These are phyloP conservation scores for Neurospora sp. DNA, from an alignment of 2,329 filamentous ascomycete species.

Conservation along the genomic window DNA sequence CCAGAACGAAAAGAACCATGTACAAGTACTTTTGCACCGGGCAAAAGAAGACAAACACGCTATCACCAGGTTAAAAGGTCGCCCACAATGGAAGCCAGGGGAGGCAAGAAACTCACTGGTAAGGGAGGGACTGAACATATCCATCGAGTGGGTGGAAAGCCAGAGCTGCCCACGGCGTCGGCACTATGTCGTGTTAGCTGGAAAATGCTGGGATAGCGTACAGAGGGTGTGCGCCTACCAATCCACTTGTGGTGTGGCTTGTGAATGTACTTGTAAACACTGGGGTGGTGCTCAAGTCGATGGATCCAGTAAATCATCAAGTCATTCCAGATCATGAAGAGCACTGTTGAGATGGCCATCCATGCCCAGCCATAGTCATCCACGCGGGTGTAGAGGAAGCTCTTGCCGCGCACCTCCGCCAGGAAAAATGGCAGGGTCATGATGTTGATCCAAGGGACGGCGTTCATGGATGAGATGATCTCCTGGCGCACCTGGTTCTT, in stretches of 20 bases:
- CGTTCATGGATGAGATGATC: constrained; percentile 31
- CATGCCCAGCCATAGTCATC: constrained; percentile 31
- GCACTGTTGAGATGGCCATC: constrained; percentile 26
- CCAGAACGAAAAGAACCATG: constrained; percentile 31
- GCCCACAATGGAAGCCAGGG: neutral
- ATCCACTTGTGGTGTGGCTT: constrained; percentile 42
- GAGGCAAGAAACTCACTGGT: constrained; percentile 27
- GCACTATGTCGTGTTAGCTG: constrained; percentile 22
- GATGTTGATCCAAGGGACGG: constrained; percentile 34
- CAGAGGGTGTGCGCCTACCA: constrained; percentile 20
- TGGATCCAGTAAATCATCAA: constrained; percentile 39
- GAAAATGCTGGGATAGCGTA: neutral
- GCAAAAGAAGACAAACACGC: constrained; percentile 33
- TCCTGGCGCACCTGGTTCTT: constrained; percentile 36
- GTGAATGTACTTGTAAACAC: constrained; percentile 36
- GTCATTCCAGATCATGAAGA: constrained; percentile 37
- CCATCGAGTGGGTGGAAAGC: constrained; percentile 38
- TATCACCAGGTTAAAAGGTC: constrained; percentile 13
- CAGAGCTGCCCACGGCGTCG: constrained; percentile 35
- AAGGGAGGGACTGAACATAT: constrained; percentile 35
- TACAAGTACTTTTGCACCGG: constrained; percentile 37
- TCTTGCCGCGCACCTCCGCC: constrained; percentile 36
- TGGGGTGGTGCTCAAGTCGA: constrained; percentile 34
- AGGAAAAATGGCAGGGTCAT: constrained; percentile 36
- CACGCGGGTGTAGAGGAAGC: constrained; percentile 29